A percentile compares a stretch with the other conserved stretches of the same genome.
phyloP scores from a whole-genome alignment of 805 yeast species.

The Jamesozyma gamospora region DNA sequence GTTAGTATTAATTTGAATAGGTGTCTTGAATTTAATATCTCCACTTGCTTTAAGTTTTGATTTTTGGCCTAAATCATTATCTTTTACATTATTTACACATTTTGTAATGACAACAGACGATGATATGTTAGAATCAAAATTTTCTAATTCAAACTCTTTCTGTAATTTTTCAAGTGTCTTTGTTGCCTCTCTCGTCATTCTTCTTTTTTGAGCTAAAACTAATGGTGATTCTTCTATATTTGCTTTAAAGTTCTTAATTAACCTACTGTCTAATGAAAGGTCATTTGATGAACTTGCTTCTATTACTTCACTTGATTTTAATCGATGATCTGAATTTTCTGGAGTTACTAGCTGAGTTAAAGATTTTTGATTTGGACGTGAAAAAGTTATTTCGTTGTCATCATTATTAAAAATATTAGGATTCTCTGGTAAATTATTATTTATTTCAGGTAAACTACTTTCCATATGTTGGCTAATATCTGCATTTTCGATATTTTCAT shows the following conservation, averaged over 20 bases:
- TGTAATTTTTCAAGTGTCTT: constrained; percentile 10
- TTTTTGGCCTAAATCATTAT: not conserved
- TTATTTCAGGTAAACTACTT: constrained; percentile 2
- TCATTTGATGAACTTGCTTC: too few species aligned
- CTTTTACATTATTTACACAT: constrained; percentile 1
- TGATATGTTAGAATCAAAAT: constrained; percentile 1
- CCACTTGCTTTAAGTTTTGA: not conserved
- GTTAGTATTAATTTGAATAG: not conserved
- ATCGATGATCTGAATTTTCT: constrained; percentile 8
- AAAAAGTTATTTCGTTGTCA: too few species aligned
- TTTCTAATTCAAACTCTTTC: constrained; percentile 9
- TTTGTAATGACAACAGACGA: constrained; percentile 16
- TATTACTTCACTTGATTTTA: constrained; percentile 8
- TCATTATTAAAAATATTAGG: not conserved
- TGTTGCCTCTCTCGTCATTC: constrained; percentile 13
- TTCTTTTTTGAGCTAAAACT: constrained; percentile 17
- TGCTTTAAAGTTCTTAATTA: not conserved
- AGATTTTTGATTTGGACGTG: too few species aligned
- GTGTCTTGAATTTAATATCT: not conserved
- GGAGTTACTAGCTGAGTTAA: constrained; percentile 12
- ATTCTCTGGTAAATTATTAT: not conserved
- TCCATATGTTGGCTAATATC: not conserved
- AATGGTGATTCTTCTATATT: constrained; percentile 17
- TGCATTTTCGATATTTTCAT: not conserved
- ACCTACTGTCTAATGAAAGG: not conserved